phyloP scores from a whole-genome alignment of 2,329 filamentous ascomycete genomes.

The Colletotrichum cordylinicola region DNA sequence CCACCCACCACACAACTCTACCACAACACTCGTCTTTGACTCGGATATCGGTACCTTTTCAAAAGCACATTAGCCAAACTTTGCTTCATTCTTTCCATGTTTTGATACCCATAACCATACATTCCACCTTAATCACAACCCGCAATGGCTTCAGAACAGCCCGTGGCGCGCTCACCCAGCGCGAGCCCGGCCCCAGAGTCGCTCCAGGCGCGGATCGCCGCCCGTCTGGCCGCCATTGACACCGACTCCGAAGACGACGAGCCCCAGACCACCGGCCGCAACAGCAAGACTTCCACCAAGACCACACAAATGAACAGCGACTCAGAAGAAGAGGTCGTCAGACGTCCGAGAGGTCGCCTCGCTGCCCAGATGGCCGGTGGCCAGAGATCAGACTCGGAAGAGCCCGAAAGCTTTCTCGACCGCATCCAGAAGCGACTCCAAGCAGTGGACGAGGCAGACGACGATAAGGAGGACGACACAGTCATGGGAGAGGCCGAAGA shows the following conservation, averaged over 20 bases:
- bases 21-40: conserved; percentile 16
- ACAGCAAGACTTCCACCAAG: background rate
- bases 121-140: background rate
- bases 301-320: background rate
- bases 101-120: conserved; percentile 6
- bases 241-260: conserved; percentile 48
- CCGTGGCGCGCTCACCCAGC: conserved; percentile 49
- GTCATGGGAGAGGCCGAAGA: conserved; percentile 36
- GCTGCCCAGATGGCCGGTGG: conserved; percentile 63
- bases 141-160: conserved; percentile 55
- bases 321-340: conserved; percentile 33
- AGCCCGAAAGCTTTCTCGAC: conserved; percentile 41
- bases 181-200: conserved; percentile 48
- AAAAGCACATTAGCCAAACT: background rate
- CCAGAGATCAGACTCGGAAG: conserved; percentile 26
- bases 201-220: conserved; percentile 60
- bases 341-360: conserved; percentile 66
- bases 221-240: conserved; percentile 56
- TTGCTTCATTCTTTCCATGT: background rate
- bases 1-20: background rate
- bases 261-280: conserved; percentile 10
- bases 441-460: conserved; percentile 26
- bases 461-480: conserved; percentile 35
- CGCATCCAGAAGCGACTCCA: conserved; percentile 50
- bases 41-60: background rate